Base-by-base conservation (phyloP, 805 yeast species). In the Starmerella stigmatis region DNA sequence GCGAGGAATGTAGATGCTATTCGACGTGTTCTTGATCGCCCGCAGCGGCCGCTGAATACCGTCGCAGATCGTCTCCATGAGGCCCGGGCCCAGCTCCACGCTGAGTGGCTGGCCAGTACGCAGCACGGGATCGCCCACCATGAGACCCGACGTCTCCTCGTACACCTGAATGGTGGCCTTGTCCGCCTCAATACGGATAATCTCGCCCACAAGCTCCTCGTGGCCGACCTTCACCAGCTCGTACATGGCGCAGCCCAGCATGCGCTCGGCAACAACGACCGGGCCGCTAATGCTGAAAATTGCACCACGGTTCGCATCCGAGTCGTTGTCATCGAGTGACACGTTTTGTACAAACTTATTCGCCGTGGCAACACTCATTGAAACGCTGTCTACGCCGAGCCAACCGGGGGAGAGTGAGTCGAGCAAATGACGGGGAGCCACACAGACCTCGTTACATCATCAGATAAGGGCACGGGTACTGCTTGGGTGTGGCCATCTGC, bases 211-310 rank as follows among this genome's bases (percentile, higher is more conserved):
- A 64, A 92, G 76, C 65, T 76, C 85, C 58, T 85, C 94, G 66
- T 92, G 97, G 57, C 99, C 97, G 54, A 92, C 98, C 66, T 81
- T 86, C 61, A 89, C 99, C 67, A 92, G 75, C 66, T 92, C 99
- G 75, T 92, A 89, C 99, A 92, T 92, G 59, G 97, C 96, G 77
- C 96, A 86, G 53, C 99, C 99, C 68, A 88, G 84, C 97, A 92
- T 86, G 71, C 92, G 82, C 68, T 92, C 97, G 41, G 98, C 98
- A 40, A 92, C 80, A 44, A 92, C 82, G 58, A 92, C 99, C 22
- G 98, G 97, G 60, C 98, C 98, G 17, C 97, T 88, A 41, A 92
- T 96, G 26, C 96, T 86, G 70, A 78, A 88, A 59, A 92, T 83
- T 56, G 65, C 57, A 23, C 71, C 98, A 65, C 84, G 85, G 54